These are phyloP conservation scores for Talaromyces sp. DNA, from an alignment of 2,329 filamentous ascomycete genomes.

Conservation along the genomic window DNA sequence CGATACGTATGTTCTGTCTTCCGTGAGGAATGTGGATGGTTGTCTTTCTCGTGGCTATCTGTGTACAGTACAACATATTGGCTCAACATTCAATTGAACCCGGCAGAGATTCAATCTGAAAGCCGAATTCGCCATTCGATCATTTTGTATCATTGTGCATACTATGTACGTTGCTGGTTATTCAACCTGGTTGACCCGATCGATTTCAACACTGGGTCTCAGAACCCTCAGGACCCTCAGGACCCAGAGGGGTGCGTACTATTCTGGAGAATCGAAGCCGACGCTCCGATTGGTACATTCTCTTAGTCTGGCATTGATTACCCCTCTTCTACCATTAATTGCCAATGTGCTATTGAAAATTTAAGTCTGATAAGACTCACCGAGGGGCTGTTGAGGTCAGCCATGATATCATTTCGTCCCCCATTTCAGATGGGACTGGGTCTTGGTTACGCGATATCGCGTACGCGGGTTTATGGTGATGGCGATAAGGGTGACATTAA, in stretches of 20 bases:
- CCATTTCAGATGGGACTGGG: neutral
- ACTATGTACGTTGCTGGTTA: neutral
- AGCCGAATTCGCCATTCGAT: constrained; percentile 3
- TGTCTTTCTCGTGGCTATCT: neutral
- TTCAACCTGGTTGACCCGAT: neutral
- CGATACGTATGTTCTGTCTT: neutral
- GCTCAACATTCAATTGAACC: neutral
- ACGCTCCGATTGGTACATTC: neutral
- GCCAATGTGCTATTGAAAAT: neutral
- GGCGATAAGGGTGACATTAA: neutral
- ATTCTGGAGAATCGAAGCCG: neutral
- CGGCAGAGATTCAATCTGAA: neutral
- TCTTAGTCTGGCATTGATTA: neutral
- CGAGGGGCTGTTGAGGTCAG: neutral
- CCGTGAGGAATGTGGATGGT: neutral
- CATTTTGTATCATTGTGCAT: neutral
- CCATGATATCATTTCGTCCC: neutral
- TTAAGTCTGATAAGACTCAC: neutral
- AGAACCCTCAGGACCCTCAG: neutral
- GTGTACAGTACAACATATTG: neutral
- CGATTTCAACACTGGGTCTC: neutral
- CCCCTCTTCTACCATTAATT: neutral
- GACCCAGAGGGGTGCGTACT: neutral
- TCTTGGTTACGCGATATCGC: neutral
- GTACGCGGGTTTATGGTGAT: neutral